Conservation (phyloP, 139 green algal genomes). For the Chlamydomonas eustigma region DNA sequence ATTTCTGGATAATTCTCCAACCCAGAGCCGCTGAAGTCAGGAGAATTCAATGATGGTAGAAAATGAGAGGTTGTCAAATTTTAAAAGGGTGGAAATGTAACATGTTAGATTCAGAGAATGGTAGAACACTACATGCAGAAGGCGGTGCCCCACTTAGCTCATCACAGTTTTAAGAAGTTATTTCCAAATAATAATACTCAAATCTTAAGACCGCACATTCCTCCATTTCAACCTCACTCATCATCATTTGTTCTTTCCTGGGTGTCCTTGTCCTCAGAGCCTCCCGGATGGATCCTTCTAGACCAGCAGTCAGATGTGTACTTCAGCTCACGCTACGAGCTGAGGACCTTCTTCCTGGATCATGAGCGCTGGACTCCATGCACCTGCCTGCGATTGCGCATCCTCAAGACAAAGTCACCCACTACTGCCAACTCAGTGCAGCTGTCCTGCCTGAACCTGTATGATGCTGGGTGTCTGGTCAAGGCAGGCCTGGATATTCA, state of each 20-base stretch:
- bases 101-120: background rate
- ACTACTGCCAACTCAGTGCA: slow-evolving; percentile 63
- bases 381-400: slow-evolving; percentile 39
- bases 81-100: too few relatives aligned
- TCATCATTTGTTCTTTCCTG: background rate
- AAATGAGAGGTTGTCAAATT: too few relatives aligned
- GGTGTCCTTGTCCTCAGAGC: background rate
- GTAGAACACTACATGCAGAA: too few relatives aligned
- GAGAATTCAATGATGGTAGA: too few relatives aligned
- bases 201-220: background rate
- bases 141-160: too few relatives aligned
- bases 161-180: too few relatives aligned
- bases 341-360: slow-evolving; percentile 28
- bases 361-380: background rate
- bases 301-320: slow-evolving; percentile 30
- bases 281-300: slow-evolving; percentile 18
- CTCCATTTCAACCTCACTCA: background rate
- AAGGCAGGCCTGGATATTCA: background rate
- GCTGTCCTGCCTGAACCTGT: slow-evolving; percentile 56
- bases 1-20: too few relatives aligned
- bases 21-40: too few relatives aligned
- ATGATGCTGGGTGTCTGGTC: slow-evolving; percentile 2
- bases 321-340: slow-evolving; percentile 44
- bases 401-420: slow-evolving; percentile 42
- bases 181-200: background rate